phyloP scores from a whole-genome alignment of 805 yeast species.

The Candida loeiensis region DNA sequence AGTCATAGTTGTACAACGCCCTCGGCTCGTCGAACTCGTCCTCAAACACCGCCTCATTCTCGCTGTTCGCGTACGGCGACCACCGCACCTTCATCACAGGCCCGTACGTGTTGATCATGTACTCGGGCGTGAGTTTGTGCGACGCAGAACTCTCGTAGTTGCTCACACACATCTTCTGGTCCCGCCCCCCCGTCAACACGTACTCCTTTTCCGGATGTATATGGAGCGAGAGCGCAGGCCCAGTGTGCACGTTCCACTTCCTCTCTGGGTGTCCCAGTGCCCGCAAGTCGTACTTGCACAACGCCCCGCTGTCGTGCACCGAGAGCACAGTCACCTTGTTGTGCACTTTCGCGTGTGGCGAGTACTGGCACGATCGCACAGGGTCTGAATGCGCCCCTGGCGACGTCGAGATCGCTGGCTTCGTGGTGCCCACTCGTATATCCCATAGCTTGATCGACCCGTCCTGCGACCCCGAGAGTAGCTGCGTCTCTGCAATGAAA shows the following conservation, averaged over 20 bases:
- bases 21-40: slow-evolving; percentile 18
- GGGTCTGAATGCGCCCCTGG: slow-evolving; percentile 67
- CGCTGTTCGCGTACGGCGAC: slow-evolving; percentile 32
- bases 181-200: slow-evolving; percentile 90
- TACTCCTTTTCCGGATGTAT: slow-evolving; percentile 85
- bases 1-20: slow-evolving; percentile 52
- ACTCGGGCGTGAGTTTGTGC: slow-evolving; percentile 51
- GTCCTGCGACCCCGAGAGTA: slow-evolving; percentile 68
- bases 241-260: slow-evolving; percentile 82
- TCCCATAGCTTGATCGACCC: slow-evolving; percentile 80
- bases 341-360: slow-evolving; percentile 47
- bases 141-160: slow-evolving; percentile 30
- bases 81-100: slow-evolving; percentile 78
- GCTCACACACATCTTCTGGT: slow-evolving; percentile 78
- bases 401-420: slow-evolving; percentile 47
- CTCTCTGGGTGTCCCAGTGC: slow-evolving; percentile 54
- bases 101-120: slow-evolving; percentile 67
- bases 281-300: slow-evolving; percentile 86
- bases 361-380: slow-evolving; percentile 51
- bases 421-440: slow-evolving; percentile 44
- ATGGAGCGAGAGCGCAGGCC: slow-evolving; percentile 83
- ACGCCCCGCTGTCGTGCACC: slow-evolving; percentile 83
- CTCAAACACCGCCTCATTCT: slow-evolving; percentile 7
- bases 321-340: slow-evolving; percentile 52
- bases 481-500: slow-evolving; percentile 25